These are phyloP conservation scores for Ustilago bromivora DNA, from an alignment of 1,284 basidiomycete species.

Conservation along the genomic window DNA sequence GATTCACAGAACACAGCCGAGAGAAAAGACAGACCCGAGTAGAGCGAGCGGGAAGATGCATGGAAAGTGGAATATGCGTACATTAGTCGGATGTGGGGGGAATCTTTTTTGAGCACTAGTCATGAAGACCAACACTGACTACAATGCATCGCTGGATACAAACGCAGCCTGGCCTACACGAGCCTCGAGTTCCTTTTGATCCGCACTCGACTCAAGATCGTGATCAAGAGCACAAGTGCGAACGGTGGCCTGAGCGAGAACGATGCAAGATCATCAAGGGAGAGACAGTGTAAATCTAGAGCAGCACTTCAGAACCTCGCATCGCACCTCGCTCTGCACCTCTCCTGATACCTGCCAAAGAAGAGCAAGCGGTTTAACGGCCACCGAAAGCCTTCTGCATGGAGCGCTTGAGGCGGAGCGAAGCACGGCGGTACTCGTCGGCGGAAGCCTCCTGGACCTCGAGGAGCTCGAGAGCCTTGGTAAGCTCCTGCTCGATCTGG, in stretches of 20 bases:
- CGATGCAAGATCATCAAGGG: slow-evolving; percentile 1
- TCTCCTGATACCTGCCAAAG: background rate
- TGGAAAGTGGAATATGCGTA: slow-evolving; percentile 49
- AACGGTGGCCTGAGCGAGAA: slow-evolving; percentile 9
- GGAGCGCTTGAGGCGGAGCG: slow-evolving; percentile 67
- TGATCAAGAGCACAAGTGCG: slow-evolving; percentile 1
- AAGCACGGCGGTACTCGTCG: slow-evolving; percentile 68
- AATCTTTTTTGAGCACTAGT: slow-evolving; percentile 44
- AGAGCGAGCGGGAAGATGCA: slow-evolving; percentile 43
- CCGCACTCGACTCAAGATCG: slow-evolving; percentile 5
- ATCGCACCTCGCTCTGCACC: slow-evolving; percentile 3
- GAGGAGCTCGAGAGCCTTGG: slow-evolving; percentile 70
- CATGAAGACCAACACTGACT: slow-evolving; percentile 9
- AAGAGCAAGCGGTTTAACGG: slow-evolving; percentile 44
- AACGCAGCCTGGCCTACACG: slow-evolving; percentile 4
- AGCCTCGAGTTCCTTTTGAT: slow-evolving; percentile 47
- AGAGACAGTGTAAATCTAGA: slow-evolving; percentile 10
- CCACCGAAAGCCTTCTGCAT: slow-evolving; percentile 69
- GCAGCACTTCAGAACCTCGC: slow-evolving; percentile 13
- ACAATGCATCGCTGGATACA: background rate
- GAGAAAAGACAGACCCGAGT: background rate
- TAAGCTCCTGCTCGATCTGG: slow-evolving; percentile 69
- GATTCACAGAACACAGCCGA: background rate
- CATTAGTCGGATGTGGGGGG: slow-evolving; percentile 42
- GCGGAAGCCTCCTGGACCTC: slow-evolving; percentile 67